Base-by-base conservation (phyloP, 331 rosid species). In the Rhamnella rubrinervis region DNA sequence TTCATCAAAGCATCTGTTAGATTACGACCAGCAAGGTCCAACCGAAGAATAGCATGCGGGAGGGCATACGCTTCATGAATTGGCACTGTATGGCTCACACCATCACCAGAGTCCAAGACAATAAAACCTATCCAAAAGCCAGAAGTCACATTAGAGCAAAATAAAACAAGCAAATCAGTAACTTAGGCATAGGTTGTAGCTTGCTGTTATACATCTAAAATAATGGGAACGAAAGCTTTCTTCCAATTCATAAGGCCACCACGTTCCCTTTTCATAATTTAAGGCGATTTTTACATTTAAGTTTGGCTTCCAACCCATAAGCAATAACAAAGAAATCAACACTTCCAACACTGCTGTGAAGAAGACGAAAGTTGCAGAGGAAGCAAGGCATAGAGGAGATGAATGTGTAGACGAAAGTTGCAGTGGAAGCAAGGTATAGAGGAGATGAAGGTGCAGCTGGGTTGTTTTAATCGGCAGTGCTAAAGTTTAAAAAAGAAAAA, bases 21-120 rank as follows among this genome's bases (percentile, higher is more conserved):
- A 37, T 74, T 73, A 35, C 72, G 78, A 37, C 72, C 78, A 0
- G 72, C 78, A 47, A 74, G 78, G 67, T 74, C 78, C 46, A 74
- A 59, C 46, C 78, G 78, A 19, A 74, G 67, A 31, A 74, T 66
- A 16, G 72, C 78, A 59, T 74, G 78, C 14, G 78, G 78, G 26
- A 74, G 67, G 1, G 78, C 55, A 50, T 46, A 59, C 5, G 67
- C 78, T 71, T 74, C 78, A 8, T 74, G 66, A 21, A 74, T 66
- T 1, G 78, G 78, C 26, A 74, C 72, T 3, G 78, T 66, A 65
- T 66, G 72, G 28, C 78, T 74, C 55, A 66, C 72, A 20, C 78
- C 78, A 47, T 74, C 78, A 20, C 78, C 78, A 47, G 78, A 65
- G 49, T 74, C 78, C 56, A 74, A 23, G 47, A 74, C 78, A 41